phyloP scores from a whole-genome alignment of 2,329 filamentous ascomycete species.

The Ophiostoma australiae region DNA sequence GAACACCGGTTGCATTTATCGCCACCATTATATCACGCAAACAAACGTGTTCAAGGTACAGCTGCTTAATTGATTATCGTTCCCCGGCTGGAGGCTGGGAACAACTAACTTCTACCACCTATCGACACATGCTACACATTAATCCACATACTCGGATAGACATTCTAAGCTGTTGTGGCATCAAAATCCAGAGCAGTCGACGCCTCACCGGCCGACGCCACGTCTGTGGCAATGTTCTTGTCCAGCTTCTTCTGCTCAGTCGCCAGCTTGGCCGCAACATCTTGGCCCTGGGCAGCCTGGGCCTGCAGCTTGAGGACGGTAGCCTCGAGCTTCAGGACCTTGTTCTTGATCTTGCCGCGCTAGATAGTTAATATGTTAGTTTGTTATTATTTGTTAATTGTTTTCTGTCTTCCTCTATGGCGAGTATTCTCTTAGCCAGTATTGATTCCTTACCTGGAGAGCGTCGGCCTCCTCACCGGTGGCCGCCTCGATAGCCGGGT shows the following conservation, averaged over 20 bases:
- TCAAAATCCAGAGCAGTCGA: slow-evolving; percentile 4
- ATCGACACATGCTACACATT: too few relatives aligned
- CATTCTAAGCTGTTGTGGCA: not conserved
- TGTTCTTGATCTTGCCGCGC: slow-evolving; percentile 10
- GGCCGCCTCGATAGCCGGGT: not conserved
- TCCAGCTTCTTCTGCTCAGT: not conserved
- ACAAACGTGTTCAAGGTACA: too few relatives aligned
- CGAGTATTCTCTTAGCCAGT: not conserved
- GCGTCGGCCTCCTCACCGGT: slow-evolving; percentile 1
- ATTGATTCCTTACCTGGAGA: not conserved
- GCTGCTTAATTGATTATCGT: too few relatives aligned
- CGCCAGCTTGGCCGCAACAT: not conserved
- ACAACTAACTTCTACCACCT: too few relatives aligned
- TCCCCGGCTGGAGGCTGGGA: too few relatives aligned
- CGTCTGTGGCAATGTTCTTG: slow-evolving; percentile 3
- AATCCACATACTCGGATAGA: too few relatives aligned
- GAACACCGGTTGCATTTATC: too few relatives aligned
- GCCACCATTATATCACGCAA: too few relatives aligned
- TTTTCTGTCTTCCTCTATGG: not conserved
- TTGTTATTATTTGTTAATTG: not conserved
- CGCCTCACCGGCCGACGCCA: not conserved
- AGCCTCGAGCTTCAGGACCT: slow-evolving; percentile 7
- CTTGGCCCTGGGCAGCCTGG: not conserved
- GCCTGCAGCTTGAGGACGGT: slow-evolving; percentile 10
- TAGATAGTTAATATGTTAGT: not conserved